Evolutionary conservation across 2,329 filamentous ascomycete genomes (phyloP).

Genomic region (Claviceps sp.): DNA sequence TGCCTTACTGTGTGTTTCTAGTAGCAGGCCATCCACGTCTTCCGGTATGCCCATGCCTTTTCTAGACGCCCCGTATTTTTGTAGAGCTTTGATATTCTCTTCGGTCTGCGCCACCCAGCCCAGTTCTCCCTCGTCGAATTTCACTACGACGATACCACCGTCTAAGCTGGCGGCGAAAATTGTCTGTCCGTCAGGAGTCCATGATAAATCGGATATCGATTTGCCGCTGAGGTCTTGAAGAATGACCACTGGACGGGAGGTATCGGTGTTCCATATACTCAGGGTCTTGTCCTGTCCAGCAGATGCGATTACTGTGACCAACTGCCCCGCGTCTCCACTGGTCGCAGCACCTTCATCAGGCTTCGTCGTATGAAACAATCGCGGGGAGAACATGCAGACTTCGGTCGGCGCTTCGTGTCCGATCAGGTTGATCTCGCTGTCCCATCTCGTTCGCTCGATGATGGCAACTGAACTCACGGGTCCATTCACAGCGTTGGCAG

Average conservation of each 20-base stretch:
- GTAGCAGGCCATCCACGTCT: slow-evolving; percentile 71
- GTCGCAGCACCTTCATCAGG: slow-evolving; percentile 40
- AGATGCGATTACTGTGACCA: slow-evolving; percentile 89
- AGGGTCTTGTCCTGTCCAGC: slow-evolving; percentile 93
- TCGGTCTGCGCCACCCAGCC: slow-evolving; percentile 76
- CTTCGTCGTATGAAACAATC: slow-evolving; percentile 66
- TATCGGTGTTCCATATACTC: slow-evolving; percentile 96
- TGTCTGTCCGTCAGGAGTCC: slow-evolving; percentile 82
- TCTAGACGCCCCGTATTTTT: slow-evolving; percentile 80
- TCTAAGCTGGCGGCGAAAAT: slow-evolving; percentile 81
- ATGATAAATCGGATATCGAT: slow-evolving; percentile 85
- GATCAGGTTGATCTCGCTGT: slow-evolving; percentile 92
- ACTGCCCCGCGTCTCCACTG: slow-evolving; percentile 26
- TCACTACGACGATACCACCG: slow-evolving; percentile 68
- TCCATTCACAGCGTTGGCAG: slow-evolving; percentile 91
- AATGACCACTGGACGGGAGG: slow-evolving; percentile 79
- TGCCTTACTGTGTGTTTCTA: slow-evolving; percentile 87
- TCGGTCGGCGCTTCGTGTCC: slow-evolving; percentile 95
- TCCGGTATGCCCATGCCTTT: slow-evolving; percentile 86
- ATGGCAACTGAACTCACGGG: slow-evolving; percentile 96
- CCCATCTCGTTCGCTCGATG: slow-evolving; percentile 82
- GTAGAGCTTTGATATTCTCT: slow-evolving; percentile 84
- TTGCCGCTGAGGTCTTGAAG: slow-evolving; percentile 80
- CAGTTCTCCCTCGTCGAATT: slow-evolving; percentile 77
- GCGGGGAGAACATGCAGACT: slow-evolving; percentile 91